Conservation (phyloP, 1,284 basidiomycete genomes). For the Mycosarcoma mackinlayi region DNA sequence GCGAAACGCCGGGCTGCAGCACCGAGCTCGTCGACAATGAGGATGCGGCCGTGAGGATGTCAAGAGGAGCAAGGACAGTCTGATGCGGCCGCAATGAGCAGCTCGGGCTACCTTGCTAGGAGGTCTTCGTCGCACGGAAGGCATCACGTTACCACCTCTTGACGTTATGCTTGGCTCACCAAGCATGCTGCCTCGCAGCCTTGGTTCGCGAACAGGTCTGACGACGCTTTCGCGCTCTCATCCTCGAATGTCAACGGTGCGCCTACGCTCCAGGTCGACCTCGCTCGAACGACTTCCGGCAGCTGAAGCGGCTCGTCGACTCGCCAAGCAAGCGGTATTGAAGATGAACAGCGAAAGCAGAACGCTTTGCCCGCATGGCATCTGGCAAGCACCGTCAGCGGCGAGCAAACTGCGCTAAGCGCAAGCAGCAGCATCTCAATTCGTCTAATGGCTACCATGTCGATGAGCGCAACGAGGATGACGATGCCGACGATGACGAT, state of each 20-base stretch:
- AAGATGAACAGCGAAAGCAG: slow-evolving; percentile 74
- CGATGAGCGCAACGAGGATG: slow-evolving; percentile 39
- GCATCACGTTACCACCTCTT: slow-evolving; percentile 76
- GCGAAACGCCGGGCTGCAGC: slow-evolving; percentile 69
- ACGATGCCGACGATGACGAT: slow-evolving; percentile 56
- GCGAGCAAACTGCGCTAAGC: slow-evolving; percentile 86
- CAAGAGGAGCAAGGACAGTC: slow-evolving; percentile 85
- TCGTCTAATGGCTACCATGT: slow-evolving; percentile 31
- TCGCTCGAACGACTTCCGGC: slow-evolving; percentile 60
- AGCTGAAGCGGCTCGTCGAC: slow-evolving; percentile 70
- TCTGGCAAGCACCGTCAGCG: slow-evolving; percentile 91
- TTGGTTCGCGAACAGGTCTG: slow-evolving; percentile 40
- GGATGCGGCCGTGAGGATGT: slow-evolving; percentile 85
- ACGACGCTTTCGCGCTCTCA: slow-evolving; percentile 20
- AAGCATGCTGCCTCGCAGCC: slow-evolving; percentile 57
- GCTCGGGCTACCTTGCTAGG: slow-evolving; percentile 86
- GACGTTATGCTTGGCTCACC: slow-evolving; percentile 73
- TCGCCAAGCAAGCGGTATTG: slow-evolving; percentile 58
- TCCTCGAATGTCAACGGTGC: slow-evolving; percentile 39
- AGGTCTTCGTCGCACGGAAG: slow-evolving; percentile 86
- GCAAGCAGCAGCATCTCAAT: slow-evolving; percentile 45
- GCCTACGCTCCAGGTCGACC: slow-evolving; percentile 59
- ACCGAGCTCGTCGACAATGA: slow-evolving; percentile 90
- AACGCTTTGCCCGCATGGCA: slow-evolving; percentile 94
- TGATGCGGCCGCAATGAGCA: slow-evolving; percentile 95